These are phyloP conservation scores for Pisolithus sp. DNA, from an alignment of 768 basidiomycete genomes.

Conservation along the genomic window DNA sequence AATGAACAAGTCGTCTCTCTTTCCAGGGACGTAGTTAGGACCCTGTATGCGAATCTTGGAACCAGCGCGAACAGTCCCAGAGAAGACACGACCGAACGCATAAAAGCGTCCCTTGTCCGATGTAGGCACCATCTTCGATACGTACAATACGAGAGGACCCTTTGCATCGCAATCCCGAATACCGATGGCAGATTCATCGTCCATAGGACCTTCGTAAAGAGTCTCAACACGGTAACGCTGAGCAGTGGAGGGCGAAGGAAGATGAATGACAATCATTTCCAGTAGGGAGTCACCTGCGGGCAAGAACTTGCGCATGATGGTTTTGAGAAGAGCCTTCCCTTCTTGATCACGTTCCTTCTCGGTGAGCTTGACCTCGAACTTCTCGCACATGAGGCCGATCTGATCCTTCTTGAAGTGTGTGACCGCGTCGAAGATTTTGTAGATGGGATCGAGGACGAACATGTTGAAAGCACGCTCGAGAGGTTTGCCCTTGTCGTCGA, in stretches of 20 bases:
- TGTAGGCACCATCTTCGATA: constrained; percentile 99
- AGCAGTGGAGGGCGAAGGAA: constrained; percentile 94
- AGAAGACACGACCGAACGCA: constrained; percentile 99
- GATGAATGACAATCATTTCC: constrained; percentile 99
- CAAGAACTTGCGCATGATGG: constrained; percentile 98
- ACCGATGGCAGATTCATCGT: constrained; percentile 97
- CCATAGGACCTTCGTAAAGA: constrained; percentile 99
- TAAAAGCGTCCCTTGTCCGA: constrained; percentile 99
- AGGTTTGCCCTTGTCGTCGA: constrained; percentile 75
- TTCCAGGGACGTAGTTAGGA: constrained; percentile 96
- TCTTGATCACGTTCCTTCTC: constrained; percentile 81
- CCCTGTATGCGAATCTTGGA: constrained; percentile 99
- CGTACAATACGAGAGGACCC: constrained; percentile 93
- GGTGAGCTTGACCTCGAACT: constrained; percentile 90
- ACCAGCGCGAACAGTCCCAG: constrained; percentile 93
- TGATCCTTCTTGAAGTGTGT: constrained; percentile 99
- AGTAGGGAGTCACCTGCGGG: constrained; percentile 97
- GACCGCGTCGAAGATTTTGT: constrained; percentile 94
- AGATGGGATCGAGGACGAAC: constrained; percentile 99
- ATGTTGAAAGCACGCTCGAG: constrained; percentile 97
- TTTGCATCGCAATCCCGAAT: constrained; percentile 98
- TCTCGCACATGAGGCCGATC: constrained; percentile 80
- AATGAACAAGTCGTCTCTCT: constrained; percentile 97
- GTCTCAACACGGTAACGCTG: constrained; percentile 99
- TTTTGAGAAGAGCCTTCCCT: constrained; percentile 96